Evolutionary conservation across 2,329 filamentous ascomycete genomes (phyloP).

Genomic region (Alternaria solani): DNA sequence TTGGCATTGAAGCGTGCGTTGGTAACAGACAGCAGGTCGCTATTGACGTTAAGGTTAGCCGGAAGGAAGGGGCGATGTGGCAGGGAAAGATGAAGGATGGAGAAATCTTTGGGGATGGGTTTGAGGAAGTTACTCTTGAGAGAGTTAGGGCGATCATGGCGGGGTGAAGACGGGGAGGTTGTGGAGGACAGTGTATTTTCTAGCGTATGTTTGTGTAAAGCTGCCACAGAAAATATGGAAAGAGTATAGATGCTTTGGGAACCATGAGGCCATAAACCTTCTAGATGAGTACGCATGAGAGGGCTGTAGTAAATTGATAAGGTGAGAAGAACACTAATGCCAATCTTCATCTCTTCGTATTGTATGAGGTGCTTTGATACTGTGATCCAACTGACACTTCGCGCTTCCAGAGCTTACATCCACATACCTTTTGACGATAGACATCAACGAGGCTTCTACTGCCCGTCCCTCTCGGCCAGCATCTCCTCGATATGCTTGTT

Average conservation of each 20-base stretch:
- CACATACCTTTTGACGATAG: neutral
- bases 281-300: neutral
- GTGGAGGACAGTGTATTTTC: neutral
- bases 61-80: neutral
- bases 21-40: neutral
- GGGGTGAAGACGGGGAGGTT: neutral
- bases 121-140: neutral
- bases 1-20: neutral
- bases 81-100: neutral
- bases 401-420: neutral
- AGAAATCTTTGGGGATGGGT: neutral
- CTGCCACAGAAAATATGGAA: neutral
- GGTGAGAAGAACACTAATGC: neutral
- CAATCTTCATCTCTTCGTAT: neutral
- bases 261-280: neutral
- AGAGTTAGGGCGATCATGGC: neutral
- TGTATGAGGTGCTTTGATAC: neutral
- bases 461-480: conserved; percentile 30
- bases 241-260: neutral
- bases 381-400: too few relatives aligned
- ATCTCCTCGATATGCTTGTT: conserved; percentile 44
- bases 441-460: neutral
- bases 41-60: neutral
- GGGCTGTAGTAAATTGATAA: neutral
- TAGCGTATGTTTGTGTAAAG: neutral